Base-by-base conservation (phyloP, 2,329 filamentous ascomycete genomes). In the Pezicula radicicola region DNA sequence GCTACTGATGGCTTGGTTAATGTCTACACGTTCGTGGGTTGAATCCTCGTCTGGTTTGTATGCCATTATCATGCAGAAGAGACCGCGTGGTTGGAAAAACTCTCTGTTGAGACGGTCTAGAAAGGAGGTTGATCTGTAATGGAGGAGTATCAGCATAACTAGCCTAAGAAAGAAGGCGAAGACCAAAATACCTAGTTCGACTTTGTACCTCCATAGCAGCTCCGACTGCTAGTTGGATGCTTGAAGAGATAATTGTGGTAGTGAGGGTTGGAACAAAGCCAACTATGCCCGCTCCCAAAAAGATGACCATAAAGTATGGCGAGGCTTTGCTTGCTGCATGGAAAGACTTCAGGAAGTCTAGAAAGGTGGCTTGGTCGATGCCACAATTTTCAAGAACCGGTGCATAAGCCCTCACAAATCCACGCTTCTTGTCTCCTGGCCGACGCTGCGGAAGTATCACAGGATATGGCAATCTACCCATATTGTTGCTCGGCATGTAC, bases 61-160 rank as follows among this genome's bases (percentile, higher is more conserved):
- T 1, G 76, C 76, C 67, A 84, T 74, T 37, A 86, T 70, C 18
- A 80, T 67, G 53, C 72, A 76, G 64, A 76, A 79, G 0, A 85
- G 70, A 0, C 81, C 81, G 2, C 73, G 73, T 0, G 82, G 81
- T 45, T 71, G 73, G 63, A 85, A 86, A 53, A 82, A 75, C 3
- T 77, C 70, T 8, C 75, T 69, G 59, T 85, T 85, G 58, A 82
- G 72, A 33, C 70, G 66, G 56, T 83, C 74, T 13, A 86, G 71
- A 60, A 81, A 85, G 0, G 63, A 67, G 58, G 83, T 84, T 13
- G 59, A 57, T 52, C 63, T 64, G 27, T 5, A 16, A 42, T 16
- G 39, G 15, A 21, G 9, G 12, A 18, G 39, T 18, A 6, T 19
- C 16, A 42, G 15, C 6, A 42, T 25, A 42, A 37, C 9, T 42